These are phyloP conservation scores for Toxicodendron radicans DNA, from an alignment of 345 rosid species.

Conservation along the genomic window DNA sequence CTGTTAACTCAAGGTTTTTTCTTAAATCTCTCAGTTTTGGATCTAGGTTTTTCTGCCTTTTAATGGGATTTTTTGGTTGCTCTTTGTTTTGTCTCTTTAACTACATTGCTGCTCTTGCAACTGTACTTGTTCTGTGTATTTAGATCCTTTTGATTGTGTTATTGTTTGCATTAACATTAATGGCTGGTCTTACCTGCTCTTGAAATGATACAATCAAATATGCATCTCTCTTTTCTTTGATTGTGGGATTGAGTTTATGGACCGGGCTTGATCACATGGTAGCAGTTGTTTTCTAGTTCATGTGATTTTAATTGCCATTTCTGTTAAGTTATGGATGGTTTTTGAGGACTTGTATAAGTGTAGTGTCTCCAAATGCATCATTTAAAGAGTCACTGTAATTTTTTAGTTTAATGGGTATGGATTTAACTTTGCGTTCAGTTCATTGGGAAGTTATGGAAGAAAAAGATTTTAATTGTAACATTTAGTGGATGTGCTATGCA, in stretches of 20 bases:
- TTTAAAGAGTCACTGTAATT: not conserved
- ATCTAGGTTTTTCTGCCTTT: slow-evolving; percentile 49
- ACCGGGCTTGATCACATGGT: slow-evolving; percentile 19
- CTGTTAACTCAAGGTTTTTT: slow-evolving; percentile 84
- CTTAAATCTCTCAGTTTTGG: slow-evolving; percentile 40
- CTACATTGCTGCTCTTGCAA: not conserved
- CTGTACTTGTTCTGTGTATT: slow-evolving; percentile 13
- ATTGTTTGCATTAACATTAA: not conserved
- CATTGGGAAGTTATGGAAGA: not conserved
- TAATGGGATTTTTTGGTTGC: slow-evolving; percentile 3
- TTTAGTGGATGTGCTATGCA: not conserved
- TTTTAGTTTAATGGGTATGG: not conserved
- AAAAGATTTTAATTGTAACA: not conserved
- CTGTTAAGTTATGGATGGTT: slow-evolving; percentile 11
- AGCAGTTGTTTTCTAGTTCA: not conserved
- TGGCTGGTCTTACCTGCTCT: not conserved
- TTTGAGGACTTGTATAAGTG: not conserved
- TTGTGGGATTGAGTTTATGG: not conserved
- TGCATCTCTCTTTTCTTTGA: slow-evolving; percentile 1
- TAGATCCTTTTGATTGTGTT: slow-evolving; percentile 29
- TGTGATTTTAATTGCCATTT: not conserved
- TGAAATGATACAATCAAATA: not conserved
- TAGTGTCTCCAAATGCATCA: not conserved
- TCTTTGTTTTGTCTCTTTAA: not conserved
- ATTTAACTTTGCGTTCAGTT: not conserved